Evolutionary conservation across 2,329 filamentous ascomycete genomes (phyloP).

Genomic region (Xylaria sp.): DNA sequence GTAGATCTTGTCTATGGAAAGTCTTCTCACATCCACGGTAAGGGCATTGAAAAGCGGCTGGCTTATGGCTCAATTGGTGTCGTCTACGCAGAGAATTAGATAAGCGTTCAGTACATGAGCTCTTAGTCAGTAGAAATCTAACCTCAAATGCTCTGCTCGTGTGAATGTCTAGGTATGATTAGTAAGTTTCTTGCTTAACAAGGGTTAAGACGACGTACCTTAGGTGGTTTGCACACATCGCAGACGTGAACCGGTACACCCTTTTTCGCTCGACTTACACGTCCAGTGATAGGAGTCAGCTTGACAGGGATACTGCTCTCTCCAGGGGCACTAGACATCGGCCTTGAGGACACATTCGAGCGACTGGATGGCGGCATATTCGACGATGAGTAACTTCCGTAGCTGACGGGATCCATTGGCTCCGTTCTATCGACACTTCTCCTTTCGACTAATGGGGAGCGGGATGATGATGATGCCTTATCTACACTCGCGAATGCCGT

Average conservation of each 20-base stretch:
- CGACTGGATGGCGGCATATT: conserved; percentile 44
- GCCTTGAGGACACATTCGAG: conserved; percentile 53
- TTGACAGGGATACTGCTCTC: conserved; percentile 57
- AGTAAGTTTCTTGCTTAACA: conserved; percentile 32
- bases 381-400: conserved; percentile 51
- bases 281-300: conserved; percentile 65
- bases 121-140: conserved; percentile 30
- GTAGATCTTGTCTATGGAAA: conserved; percentile 68
- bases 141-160: conserved; percentile 71
- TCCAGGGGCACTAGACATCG: conserved; percentile 50
- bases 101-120: conserved; percentile 4
- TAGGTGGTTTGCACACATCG: conserved; percentile 61
- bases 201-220: conserved; percentile 52
- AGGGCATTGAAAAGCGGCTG: conserved; percentile 62
- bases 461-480: conserved; percentile 39
- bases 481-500: conserved; percentile 21
- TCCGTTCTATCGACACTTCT: conserved; percentile 60
- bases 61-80: conserved; percentile 69
- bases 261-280: conserved; percentile 68
- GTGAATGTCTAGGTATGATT: conserved; percentile 64
- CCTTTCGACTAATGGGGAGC: conserved; percentile 46
- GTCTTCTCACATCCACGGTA: conserved; percentile 64
- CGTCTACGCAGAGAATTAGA: conserved; percentile 56
- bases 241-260: conserved; percentile 67
- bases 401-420: conserved; percentile 58